Evolutionary conservation across 768 basidiomycete genomes (phyloP).

Genomic region (Termitomyces bulborhizus): DNA sequence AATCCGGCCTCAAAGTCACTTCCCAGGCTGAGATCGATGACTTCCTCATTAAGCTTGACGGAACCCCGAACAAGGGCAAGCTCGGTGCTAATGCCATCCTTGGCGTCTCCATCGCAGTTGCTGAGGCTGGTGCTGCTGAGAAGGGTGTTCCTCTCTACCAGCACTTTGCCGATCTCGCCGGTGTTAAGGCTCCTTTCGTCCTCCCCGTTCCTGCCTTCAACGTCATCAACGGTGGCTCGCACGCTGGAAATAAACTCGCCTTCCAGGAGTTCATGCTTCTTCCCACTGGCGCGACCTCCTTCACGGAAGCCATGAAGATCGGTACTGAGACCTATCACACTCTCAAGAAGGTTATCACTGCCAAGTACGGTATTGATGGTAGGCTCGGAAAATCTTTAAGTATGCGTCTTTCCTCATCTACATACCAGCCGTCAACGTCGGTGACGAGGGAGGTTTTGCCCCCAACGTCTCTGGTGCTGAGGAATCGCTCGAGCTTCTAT

Average conservation of each 20-base stretch:
- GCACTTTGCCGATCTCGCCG: slow-evolving; percentile 94
- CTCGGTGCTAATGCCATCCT: slow-evolving; percentile 99
- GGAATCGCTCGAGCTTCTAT: slow-evolving; percentile 92
- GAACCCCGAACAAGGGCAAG: slow-evolving; percentile 97
- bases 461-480: slow-evolving; percentile 97
- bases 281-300: slow-evolving; percentile 85
- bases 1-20: slow-evolving; percentile 77
- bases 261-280: slow-evolving; percentile 99
- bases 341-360: slow-evolving; percentile 97
- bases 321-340: slow-evolving; percentile 98
- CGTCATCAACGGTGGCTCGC: slow-evolving; percentile 99
- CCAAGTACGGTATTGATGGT: slow-evolving; percentile 99
- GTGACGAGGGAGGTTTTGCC: slow-evolving; percentile 99
- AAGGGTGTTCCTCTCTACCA: slow-evolving; percentile 95
- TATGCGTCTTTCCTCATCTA: slow-evolving; percentile 10
- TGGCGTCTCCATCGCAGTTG: slow-evolving; percentile 93
- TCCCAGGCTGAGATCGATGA: slow-evolving; percentile 95
- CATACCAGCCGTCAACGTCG: slow-evolving; percentile 87
- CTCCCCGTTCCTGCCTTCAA: slow-evolving; percentile 95
- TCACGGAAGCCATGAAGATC: slow-evolving; percentile 98
- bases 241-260: slow-evolving; percentile 98
- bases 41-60: slow-evolving; percentile 97
- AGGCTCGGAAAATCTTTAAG: slow-evolving; percentile 10
- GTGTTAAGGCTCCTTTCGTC: slow-evolving; percentile 89
- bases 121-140: slow-evolving; percentile 90